Conservation (phyloP, 78 protist species). For the Dictyostelium firmibasis region DNA sequence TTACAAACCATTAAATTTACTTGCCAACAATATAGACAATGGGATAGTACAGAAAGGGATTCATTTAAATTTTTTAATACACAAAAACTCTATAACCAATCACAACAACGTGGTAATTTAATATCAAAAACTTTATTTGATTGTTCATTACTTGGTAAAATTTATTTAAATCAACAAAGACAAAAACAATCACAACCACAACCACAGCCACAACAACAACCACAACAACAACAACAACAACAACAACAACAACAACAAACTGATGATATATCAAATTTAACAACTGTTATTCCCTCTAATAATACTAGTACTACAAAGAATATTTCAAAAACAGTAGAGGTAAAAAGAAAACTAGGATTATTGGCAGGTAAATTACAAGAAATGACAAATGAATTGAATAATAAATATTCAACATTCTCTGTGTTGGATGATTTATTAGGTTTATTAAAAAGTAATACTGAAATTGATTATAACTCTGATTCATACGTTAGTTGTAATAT, state of each 20-base stretch:
- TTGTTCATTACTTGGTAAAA: slow-evolving; percentile 55
- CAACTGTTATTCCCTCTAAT: background rate
- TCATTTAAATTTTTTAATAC: background rate
- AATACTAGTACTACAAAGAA: too few relatives aligned
- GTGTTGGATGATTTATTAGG: slow-evolving; percentile 39
- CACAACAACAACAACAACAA: background rate
- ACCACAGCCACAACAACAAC: background rate
- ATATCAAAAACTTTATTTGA: slow-evolving; percentile 31
- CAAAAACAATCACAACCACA: background rate
- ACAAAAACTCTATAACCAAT: background rate
- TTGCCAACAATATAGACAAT: slow-evolving; percentile 49
- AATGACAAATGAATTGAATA: slow-evolving; percentile 32
- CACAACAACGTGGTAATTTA: slow-evolving; percentile 22
- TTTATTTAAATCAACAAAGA: slow-evolving; percentile 22
- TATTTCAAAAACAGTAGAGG: background rate
- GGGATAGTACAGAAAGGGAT: slow-evolving; percentile 35
- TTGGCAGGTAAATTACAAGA: slow-evolving; percentile 33
- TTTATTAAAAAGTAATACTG: background rate
- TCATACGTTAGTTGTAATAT: slow-evolving; percentile 45
- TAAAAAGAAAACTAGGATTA: slow-evolving; percentile 24
- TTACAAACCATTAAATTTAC: slow-evolving; percentile 49
- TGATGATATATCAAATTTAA: background rate
- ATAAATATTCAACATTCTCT: slow-evolving; percentile 30
- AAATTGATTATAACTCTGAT: background rate
- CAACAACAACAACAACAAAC: background rate